Base-by-base conservation (phyloP, 805 yeast genomes). In the Zygoascus flipseniorum region DNA sequence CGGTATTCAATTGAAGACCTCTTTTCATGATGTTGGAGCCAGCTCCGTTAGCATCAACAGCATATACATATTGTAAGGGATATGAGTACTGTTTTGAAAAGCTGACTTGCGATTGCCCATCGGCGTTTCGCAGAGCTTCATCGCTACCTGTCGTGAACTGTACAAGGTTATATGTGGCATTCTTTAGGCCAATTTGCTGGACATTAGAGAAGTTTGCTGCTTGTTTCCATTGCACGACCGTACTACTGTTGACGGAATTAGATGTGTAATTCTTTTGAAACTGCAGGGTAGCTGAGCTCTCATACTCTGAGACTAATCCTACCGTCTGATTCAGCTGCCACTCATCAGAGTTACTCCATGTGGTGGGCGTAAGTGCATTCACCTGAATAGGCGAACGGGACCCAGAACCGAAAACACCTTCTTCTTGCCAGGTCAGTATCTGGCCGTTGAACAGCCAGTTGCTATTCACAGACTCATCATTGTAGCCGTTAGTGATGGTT, bases 361-460 rank as follows among this genome's bases (percentile, higher is more conserved):
- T 35, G 8, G 39, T 13, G 13, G 4, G 39, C 16, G 13, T 11
- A 4, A 35, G 13, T 5, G 16, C 4, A 13, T 8, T 10, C 13
- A 8, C 16, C 39, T 13, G 8, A 23, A n/a, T 5, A 18, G 50
- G 50, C 13, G n/a, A 11, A 16, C 50, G 19, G 26, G 13, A 31
- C 6, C 54, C 54, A 8, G 56, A n/a, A 8, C 68, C 71, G 19
- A 41, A 32, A 11, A 55, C 54, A 11, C 61, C 67, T 1, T 31
- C 31, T 5, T 55, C 54, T 37, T 63, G 58, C 72, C 72, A 69
- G 1, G 60, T 56, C 32, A 65, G 50, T 14, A 68, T 57, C 41
- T 65, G 65, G 31, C 63, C 65, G 37, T 58, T 62, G 39, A 69
- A 53, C 16, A 66, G 59, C 72, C 72, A 69, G 56, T 66, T 56